Evolutionary conservation across 768 basidiomycete genomes (phyloP), one percentile per base, ranked within the genome.

Genomic region (Serendipita vermifera): DNA sequence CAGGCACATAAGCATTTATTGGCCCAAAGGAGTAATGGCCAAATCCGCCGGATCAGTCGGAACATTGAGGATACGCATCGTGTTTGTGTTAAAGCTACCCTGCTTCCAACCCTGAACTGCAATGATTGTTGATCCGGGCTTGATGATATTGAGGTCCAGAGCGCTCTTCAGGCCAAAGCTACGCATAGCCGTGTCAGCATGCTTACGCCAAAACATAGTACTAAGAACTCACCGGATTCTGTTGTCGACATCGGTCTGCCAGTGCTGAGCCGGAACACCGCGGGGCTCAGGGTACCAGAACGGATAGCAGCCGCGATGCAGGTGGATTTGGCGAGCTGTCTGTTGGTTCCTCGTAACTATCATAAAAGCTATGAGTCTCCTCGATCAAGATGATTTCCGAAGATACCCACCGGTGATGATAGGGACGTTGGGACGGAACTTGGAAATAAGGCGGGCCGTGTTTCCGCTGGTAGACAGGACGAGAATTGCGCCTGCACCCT

Each of bases 51-150:
- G 59, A 63, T 90, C 86, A 22, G 85, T 88, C 15, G 89, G 89
- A 40, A 91, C 89, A 36, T 80, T 80, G 62, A 92, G 70, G 59
- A 92, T 78, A 51, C 89, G 83, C 57, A 92, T 73, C 11, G 88
- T 91, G 75, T 93, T 92, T 61, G 90, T 93, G 72, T 96, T 91
- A 31, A 92, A 93, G 40, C 96, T 79, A 58, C 96, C 96, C 39
- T 92, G 89, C 73, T 92, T 94, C 94, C 94, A 99, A n/a, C 96
- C 96, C 70, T 98, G 96, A 3, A 99, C 86, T 48, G 94, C 94
- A 60, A 98, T 76, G 65, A 99, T 79, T 24, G 92, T 89, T 55
- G 82, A 82, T 55, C 90, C 88, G 33, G 89, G 81, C 64, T 82
- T 81, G 74, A 98, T 83, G 67, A 99, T 78, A 61, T 87, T 85